Evolutionary conservation across 2,329 filamentous ascomycete genomes (phyloP), one percentile per base, ranked within the genome.

Genomic region (Cercospora citrullina): DNA sequence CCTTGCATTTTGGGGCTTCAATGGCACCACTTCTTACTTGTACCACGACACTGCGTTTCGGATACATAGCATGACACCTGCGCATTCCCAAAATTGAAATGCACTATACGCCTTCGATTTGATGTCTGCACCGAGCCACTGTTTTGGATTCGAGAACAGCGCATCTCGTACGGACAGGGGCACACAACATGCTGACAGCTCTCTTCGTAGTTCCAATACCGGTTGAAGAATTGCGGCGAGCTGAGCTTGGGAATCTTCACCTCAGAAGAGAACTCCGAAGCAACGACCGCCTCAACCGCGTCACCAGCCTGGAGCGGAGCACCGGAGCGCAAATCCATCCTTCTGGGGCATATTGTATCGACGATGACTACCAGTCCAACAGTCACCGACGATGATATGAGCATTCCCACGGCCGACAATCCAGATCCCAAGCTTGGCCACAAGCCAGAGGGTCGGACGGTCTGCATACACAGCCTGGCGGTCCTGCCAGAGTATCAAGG

Each of bases 401-500:
- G 84, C 23, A 84, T 90, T 51, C 92, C 93, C 0, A 76, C 74
- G 6, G 23, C 67, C 72, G 77, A 64, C 69, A 77, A 80, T 80
- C 65, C 77, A 77, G 63, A 79, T 82, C 63, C 77, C 80, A 58
- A 82, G 85, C 75, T 88, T 9, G 92, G 92, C 33, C 92, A 96
- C 79, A 87, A 91, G 73, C 87, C 92, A 67, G 82, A 83, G 16
- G 93, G 93, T 45, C 81, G 88, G 53, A 96, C 92, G 0, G 85
- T 97, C 65, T 92, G 89, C 65, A 81, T 97, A 60, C 94, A 97
- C 80, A 94, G 91, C 0, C 84, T 97, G 5, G 92, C 91, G 18
- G 89, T 97, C 5, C 84, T 91, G 64, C 92, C 92, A 0, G 87
- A 89, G 68, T 87, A 93, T 66, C 92, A 95, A 72, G 84, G 87